Percentiles rank a stretch among this genome's conserved stretches.
Conservation (phyloP, 1,284 basidiomycete species). For the Tilletia setariae region DNA sequence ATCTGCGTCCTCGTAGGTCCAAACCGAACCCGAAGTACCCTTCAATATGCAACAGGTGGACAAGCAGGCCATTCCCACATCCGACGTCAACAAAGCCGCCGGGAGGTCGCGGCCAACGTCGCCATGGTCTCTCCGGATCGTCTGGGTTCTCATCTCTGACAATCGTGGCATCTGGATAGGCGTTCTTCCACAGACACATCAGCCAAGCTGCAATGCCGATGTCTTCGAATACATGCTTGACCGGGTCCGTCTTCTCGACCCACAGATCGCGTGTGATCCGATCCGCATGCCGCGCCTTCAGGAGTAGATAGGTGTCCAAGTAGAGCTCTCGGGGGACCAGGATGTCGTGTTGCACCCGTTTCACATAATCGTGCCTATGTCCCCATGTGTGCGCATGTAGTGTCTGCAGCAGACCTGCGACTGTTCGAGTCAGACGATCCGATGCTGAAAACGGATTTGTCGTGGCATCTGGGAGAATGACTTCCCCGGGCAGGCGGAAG, state of each 20-base stretch:
- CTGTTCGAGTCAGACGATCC: constrained; percentile 73
- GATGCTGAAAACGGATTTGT: constrained; percentile 19
- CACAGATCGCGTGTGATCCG: constrained; percentile 57
- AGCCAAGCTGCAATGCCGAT: constrained; percentile 88
- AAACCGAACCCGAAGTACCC: constrained; percentile 80
- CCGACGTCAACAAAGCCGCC: constrained; percentile 87
- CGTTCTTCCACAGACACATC: constrained; percentile 81
- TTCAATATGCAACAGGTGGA: constrained; percentile 76
- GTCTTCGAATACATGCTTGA: constrained; percentile 83
- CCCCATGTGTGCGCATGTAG: constrained; percentile 84
- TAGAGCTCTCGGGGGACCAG: constrained; percentile 73
- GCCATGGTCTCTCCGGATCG: constrained; percentile 58
- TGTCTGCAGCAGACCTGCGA: constrained; percentile 73
- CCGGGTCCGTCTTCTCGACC: constrained; percentile 74
- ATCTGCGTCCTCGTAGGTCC: constrained; percentile 74
- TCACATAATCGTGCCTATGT: constrained; percentile 72
- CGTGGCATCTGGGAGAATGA: background rate
- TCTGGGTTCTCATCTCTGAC: constrained; percentile 44
- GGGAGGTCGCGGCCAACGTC: constrained; percentile 69
- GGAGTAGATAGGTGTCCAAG: constrained; percentile 81
- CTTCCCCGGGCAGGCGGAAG: constrained; percentile 18
- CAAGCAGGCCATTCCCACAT: constrained; percentile 80
- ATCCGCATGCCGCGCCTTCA: constrained; percentile 72
- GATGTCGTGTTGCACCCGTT: constrained; percentile 79
- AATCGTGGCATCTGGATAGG: constrained; percentile 54